A percentile compares a stretch with the other conserved stretches of the same genome.
Evolutionary conservation across 2,329 filamentous ascomycete genomes (phyloP).

Genomic region (Aspergillus novoparasiticus): DNA sequence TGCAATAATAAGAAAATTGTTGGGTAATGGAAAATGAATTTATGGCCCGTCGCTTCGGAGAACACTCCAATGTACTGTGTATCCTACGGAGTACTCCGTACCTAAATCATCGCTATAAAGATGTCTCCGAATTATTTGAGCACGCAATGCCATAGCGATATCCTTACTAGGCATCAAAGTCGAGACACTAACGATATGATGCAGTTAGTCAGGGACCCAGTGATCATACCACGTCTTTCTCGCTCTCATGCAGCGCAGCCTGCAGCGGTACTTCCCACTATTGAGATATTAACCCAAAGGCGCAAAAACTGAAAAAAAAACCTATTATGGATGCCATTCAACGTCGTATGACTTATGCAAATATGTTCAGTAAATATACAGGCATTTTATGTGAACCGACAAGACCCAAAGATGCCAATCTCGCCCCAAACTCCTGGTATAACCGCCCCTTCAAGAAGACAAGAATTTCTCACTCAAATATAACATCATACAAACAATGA

Average conservation of each 20-base stretch:
- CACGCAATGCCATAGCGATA: not conserved
- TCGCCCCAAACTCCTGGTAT: slow-evolving; percentile 6
- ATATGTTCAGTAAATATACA: slow-evolving; percentile 1
- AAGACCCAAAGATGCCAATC: not conserved
- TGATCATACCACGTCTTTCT: not conserved
- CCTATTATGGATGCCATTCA: not conserved
- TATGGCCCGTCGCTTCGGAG: not conserved
- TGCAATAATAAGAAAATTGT: not conserved
- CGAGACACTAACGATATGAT: not conserved
- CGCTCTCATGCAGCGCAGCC: not conserved
- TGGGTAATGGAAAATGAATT: not conserved
- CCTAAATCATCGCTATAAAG: not conserved
- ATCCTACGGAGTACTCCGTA: not conserved
- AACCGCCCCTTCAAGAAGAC: not conserved
- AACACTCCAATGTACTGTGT: not conserved
- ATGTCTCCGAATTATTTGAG: not conserved
- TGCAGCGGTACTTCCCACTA: not conserved
- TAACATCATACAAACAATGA: slow-evolving; percentile 27
- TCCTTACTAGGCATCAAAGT: not conserved
- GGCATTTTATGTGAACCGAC: not conserved
- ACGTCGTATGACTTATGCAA: not conserved
- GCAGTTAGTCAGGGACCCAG: not conserved
- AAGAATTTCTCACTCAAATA: not conserved
- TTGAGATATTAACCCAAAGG: not conserved
- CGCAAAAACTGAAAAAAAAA: not conserved